A percentile compares a stretch with the other conserved stretches of the same genome.
phyloP scores from a whole-genome alignment of 2,329 filamentous ascomycete genomes.

The Escovopsis sp. region DNA sequence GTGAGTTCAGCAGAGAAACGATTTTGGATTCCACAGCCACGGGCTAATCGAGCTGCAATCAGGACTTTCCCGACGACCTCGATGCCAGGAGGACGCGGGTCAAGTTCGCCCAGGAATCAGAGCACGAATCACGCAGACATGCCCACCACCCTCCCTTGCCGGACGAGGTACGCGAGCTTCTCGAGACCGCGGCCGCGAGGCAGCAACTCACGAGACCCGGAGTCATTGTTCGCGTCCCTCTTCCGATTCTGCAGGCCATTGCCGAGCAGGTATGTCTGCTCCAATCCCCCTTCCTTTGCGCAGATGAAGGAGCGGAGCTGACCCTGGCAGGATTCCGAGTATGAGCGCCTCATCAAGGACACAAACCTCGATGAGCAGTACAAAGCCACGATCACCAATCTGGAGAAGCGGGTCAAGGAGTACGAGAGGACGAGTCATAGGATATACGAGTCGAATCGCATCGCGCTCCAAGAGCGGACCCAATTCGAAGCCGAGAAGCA shows the following conservation, averaged over 20 bases:
- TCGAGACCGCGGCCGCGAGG: constrained; percentile 11
- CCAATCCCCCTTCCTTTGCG: neutral
- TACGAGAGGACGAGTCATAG: constrained; percentile 28
- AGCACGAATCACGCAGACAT: constrained; percentile 3
- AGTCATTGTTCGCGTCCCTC: constrained; percentile 14
- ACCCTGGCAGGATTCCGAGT: constrained; percentile 15
- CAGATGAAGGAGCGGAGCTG: neutral
- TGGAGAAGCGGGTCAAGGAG: constrained; percentile 32
- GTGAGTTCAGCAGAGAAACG: constrained; percentile 19
- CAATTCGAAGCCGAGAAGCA: constrained; percentile 31
- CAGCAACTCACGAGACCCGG: constrained; percentile 7
- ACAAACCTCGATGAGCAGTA: constrained; percentile 21
- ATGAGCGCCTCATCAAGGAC: constrained; percentile 13
- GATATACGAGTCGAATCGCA: constrained; percentile 33
- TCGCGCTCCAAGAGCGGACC: constrained; percentile 36
- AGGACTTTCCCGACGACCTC: constrained; percentile 20
- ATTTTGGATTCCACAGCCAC: no score
- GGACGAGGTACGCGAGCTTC: constrained; percentile 16
- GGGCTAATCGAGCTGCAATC: neutral
- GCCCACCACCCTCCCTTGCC: constrained; percentile 17
- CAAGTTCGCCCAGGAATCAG: constrained; percentile 9
- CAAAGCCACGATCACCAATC: constrained; percentile 25
- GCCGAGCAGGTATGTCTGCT: constrained; percentile 21
- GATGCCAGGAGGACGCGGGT: constrained; percentile 16
- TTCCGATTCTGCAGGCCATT: constrained; percentile 24